A percentile compares a stretch with the other conserved stretches of the same genome.
phyloP scores from a whole-genome alignment of 306 rosid genomes.

The Arachis hypogaea region DNA sequence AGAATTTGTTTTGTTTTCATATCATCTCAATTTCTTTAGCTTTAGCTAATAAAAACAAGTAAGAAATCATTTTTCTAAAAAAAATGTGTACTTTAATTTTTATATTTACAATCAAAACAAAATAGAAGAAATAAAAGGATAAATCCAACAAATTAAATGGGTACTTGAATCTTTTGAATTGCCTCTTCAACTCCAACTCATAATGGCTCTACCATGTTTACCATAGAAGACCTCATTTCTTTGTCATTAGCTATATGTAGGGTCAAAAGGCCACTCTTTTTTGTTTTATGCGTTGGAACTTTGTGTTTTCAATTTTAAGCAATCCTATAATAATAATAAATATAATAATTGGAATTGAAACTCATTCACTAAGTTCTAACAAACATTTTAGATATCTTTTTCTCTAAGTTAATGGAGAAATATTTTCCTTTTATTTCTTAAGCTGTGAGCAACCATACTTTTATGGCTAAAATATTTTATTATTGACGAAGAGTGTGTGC shows the following conservation, averaged over 20 bases:
- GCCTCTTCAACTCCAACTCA: constrained; percentile 3
- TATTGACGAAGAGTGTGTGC: no score
- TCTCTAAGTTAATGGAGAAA: constrained; percentile 34
- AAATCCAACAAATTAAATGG: neutral
- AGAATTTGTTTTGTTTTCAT: no score
- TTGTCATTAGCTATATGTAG: constrained; percentile 21
- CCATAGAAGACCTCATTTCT: constrained; percentile 1
- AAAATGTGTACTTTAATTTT: neutral
- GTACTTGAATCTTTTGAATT: neutral
- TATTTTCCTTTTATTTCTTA: constrained; percentile 37
- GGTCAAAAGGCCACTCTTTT: constrained; percentile 23
- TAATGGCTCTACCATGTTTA: neutral
- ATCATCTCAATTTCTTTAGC: no score
- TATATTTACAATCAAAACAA: neutral
- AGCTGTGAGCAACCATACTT: constrained; percentile 45
- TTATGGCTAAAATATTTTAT: no score
- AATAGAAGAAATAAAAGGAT: neutral
- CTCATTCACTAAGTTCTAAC: constrained; percentile 32
- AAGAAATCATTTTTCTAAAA: no score
- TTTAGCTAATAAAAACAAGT: no score
- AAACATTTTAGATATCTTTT: constrained; percentile 36
- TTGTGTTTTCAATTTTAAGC: constrained; percentile 16
- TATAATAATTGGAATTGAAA: constrained; percentile 3
- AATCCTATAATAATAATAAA: neutral
- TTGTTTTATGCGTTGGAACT: constrained; percentile 26